phyloP scores from a whole-genome alignment of 2,329 filamentous ascomycete genomes.

The Colletotrichum tanaceti region DNA sequence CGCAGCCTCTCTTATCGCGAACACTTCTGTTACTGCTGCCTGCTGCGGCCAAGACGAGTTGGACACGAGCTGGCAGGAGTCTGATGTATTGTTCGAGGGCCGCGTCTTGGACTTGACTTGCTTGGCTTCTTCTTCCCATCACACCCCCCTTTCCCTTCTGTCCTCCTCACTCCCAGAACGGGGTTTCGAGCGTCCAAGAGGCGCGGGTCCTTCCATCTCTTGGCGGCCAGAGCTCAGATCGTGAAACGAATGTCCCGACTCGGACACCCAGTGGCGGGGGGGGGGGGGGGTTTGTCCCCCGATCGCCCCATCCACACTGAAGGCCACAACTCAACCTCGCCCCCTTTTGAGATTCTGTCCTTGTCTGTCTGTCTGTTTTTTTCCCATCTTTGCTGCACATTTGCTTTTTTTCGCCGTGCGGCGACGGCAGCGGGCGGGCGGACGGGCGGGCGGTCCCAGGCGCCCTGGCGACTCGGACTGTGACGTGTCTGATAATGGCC shows the following conservation, averaged over 20 bases:
- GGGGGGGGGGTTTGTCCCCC: too few species aligned
- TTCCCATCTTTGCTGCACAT: background rate
- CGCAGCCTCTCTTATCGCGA: slow-evolving; percentile 18
- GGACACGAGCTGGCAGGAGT: slow-evolving; percentile 34
- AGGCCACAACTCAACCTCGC: background rate
- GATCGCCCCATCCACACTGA: background rate
- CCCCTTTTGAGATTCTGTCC: background rate
- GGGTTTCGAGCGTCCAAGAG: slow-evolving; percentile 38
- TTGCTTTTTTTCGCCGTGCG: slow-evolving; percentile 2
- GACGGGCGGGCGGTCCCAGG: slow-evolving; percentile 21
- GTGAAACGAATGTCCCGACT: slow-evolving; percentile 40
- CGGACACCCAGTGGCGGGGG: slow-evolving; percentile 23
- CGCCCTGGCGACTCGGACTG: slow-evolving; percentile 4
- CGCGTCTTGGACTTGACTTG: slow-evolving; percentile 23
- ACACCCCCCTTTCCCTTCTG: too few species aligned
- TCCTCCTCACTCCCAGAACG: slow-evolving; percentile 21
- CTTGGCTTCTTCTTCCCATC: background rate
- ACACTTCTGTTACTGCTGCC: background rate
- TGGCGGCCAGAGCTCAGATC: slow-evolving; percentile 39
- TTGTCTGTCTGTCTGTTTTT: too few species aligned
- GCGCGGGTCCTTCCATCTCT: slow-evolving; percentile 39
- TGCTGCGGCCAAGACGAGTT: slow-evolving; percentile 17
- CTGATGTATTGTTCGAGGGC: slow-evolving; percentile 10
- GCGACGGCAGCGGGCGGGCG: background rate
- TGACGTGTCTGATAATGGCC: slow-evolving; percentile 1